Evolutionary conservation across 2,329 filamentous ascomycete species (phyloP), one percentile per base, ranked within the genome.

Genomic region (Trichoderma hamatum): DNA sequence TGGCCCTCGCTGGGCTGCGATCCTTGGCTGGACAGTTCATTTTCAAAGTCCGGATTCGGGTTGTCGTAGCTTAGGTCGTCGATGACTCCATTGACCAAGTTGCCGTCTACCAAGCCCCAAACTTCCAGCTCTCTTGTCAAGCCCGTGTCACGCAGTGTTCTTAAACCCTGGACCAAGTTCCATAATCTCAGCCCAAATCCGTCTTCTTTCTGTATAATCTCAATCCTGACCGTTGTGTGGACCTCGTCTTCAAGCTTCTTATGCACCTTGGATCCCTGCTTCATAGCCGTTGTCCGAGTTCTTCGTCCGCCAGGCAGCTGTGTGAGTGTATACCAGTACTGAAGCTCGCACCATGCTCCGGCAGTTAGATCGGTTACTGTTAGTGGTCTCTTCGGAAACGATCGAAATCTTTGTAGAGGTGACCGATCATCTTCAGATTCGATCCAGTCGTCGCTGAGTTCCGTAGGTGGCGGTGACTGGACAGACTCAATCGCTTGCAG

Each of bases 301-400:
- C 92, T 94, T 69, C 87, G 88, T 0, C 95, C 96, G 75, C 90
- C 83, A 0, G 85, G 86, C 4, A 88, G 88, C 67, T 88, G 89
- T 3, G 90, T 92, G 67, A 99, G 84, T 0, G 89, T 92, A 80
- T 96, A 97, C 84, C 89, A 94, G 75, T 97, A 96, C 78, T 98
- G 94, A 70, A 98, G 79, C 79, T 99, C 95, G 78, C 96, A 99
- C 96, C 96, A 99, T 9, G 94, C 90, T 2, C 94, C 94, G 1
- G 93, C 91, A 0, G 94, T 89, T 28, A 98, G 82, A 78, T 99
- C 96, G 2, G 92, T 94, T 1, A 98, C 96, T 0, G 92, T 93
- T 9, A 98, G 85, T 0, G 92, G 89, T 76, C 93, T 95, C 75
- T 86, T 90, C 0, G 93, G 93, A 68, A 86, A 89, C 1, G 88